Conservation (phyloP, 2,329 filamentous ascomycete genomes). For the Magnaporthiopsis rhizophila region DNA sequence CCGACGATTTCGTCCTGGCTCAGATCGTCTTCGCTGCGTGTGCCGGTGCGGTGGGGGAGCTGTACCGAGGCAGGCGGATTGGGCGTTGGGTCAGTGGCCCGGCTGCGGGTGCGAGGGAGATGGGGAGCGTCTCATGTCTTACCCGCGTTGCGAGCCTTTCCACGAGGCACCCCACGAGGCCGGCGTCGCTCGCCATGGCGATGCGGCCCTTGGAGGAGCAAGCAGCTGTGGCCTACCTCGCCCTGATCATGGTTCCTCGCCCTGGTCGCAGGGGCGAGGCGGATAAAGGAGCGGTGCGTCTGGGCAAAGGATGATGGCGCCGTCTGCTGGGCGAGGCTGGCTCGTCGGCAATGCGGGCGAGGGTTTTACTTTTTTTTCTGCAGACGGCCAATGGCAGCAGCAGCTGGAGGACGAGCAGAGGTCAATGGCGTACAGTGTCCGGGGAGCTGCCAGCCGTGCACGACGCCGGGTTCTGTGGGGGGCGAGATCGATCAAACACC, state of each 20-base stretch:
- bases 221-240: slow-evolving; percentile 5
- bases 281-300: neutral
- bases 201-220: slow-evolving; percentile 17
- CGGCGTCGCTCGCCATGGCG: slow-evolving; percentile 50
- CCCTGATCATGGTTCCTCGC: slow-evolving; percentile 7
- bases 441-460: neutral
- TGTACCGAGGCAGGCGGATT: slow-evolving; percentile 19
- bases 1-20: slow-evolving; percentile 52
- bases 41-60: slow-evolving; percentile 58
- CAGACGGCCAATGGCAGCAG: neutral
- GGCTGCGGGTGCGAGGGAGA: neutral
- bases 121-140: slow-evolving; percentile 19
- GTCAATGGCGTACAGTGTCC: neutral
- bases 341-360: neutral
- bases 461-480: neutral
- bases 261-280: neutral
- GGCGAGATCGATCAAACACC: neutral
- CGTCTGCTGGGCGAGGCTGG: neutral
- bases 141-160: slow-evolving; percentile 56
- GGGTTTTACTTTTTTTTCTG: neutral
- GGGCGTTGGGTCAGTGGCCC: neutral
- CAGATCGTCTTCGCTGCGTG: slow-evolving; percentile 42
- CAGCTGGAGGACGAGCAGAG: too few relatives aligned
- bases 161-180: slow-evolving; percentile 53
- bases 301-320: neutral